Base-by-base conservation (phyloP, 306 rosid species). In the Begonia loranthoides region DNA sequence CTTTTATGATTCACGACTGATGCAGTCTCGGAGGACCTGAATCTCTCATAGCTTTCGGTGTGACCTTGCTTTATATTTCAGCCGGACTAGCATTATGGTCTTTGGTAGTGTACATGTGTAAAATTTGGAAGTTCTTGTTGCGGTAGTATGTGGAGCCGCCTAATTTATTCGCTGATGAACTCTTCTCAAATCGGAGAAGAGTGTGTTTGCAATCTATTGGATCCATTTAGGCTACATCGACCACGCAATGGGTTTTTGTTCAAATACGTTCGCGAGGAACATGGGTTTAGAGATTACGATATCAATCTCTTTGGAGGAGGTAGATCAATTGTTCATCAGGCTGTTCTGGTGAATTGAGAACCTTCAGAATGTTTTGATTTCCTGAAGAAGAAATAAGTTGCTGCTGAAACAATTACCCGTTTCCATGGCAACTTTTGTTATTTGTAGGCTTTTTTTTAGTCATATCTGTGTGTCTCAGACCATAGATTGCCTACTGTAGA, bases 1-100 rank as follows among this genome's bases (percentile, higher is more conserved):
- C 36, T 28, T 28, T 28, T 3, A 5, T 7, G 36, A 28, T 28
- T 28, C 5, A 17, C 12, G 12, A 14, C 6, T 28, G 15, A 10
- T 43, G 10, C 88, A 92, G 96, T 56, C 68, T 80, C 11, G 99
- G 89, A 75, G 88, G 78, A 47, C 76, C 87, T 22, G 81, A 69
- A 62, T 19, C 74, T 67, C 52, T 77, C 15, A 78, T 72, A 47
- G 93, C 83, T 15, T 78, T 81, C 15, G 99, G 99, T 55, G 74
- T 92, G 59, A 67, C 15, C 63, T 70, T 87, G 84, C 94, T 92
- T 41, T 92, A 92, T 71, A 40, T 81, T 62, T 92, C 99, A 65
- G 96, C 96, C 21, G 87, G 99, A 65, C 99, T 92, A 67, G 94
- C 96, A 3, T 44, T 92, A 45, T 92, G 94, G 99, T 92, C 99